Evolutionary conservation across 768 basidiomycete species (phyloP), one percentile per base, ranked within the genome.

Genomic region (Crucibulum laeve): DNA sequence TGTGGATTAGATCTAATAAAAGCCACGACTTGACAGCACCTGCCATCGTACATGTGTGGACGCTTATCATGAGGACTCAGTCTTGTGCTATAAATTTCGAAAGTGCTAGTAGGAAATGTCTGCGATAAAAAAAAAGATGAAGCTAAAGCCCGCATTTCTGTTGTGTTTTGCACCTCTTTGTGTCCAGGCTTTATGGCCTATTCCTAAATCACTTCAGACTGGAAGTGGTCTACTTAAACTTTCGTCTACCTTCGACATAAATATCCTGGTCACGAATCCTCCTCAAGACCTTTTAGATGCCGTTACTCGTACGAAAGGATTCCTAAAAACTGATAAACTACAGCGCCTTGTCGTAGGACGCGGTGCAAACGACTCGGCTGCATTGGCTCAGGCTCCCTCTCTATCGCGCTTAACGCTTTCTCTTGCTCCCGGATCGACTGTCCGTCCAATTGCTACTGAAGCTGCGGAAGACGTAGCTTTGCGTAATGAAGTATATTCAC

Each of bases 281-380:
- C 35, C 35, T 19, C 8, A 6, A 11, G 35, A 36, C 35, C 35
- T 36, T 36, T 36, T 17, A 11, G 35, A 36, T 18, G 35, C 35
- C 18, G 18, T 19, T 17, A 10, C 18, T 10, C 28, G 41, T 11
- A 42, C 41, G 11, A 8, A 10, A 25, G 21, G 7, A 25, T 21
- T 8, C 28, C 6, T 42, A 5, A 7, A 21, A 21, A 69, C 58
- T 11, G 80, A 82, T 55, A 68, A 75, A 47, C 69, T 79, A 34
- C 67, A 68, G 43, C 47, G 6, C 8, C 35, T 36, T 18, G 18
- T 19, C 17, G 6, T 18, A 11, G 35, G 17, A 6, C 8, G 35
- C 8, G 35, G 35, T 8, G 35, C 35, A 36, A 8, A 8, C 18
- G 7, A 8, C 8, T 7, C 35, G 10, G 18, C 7, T 6, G 17